Base-by-base conservation (phyloP, 225 moss, liverwort and hornwort species). In the Lunularia cruciata region DNA sequence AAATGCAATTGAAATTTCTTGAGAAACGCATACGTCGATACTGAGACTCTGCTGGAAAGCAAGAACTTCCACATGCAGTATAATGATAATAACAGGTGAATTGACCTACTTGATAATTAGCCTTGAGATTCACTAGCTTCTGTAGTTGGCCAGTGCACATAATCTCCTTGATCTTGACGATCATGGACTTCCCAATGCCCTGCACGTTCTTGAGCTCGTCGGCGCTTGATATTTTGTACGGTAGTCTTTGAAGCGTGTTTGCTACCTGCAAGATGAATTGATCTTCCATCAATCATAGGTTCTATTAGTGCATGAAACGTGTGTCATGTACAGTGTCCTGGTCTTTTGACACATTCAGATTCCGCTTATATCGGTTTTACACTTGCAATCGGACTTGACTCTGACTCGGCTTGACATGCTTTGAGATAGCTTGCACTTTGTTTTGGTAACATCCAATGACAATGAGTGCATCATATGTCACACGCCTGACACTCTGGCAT, bases 101-200 rank as follows among this genome's bases (percentile, higher is more conserved):
- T 27, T 10, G 12, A 35, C 68, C 68, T 68, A 78, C 78, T 62
- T 78, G 60, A 43, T 9, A 34, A 32, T 68, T 42, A 25, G 78
- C 60, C 57, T 73, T 68, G 59, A 78, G 78, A 60, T 47, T 78
- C 54, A 15, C 61, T 20, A 80, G 72, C 61, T 80, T 80, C 8
- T 80, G 59, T 67, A 80, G 67, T 28, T 65, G 64, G 31, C 80
- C 80, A 26, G 80, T 72, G n/a, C 42, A 54, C 38, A 80, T 20
- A 37, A 80, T 80, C 74, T 80, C 80, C 53, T 72, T 59, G 35
- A 80, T 51, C 56, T 80, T 80, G 1, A 53, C 20, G 6, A 75
- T 38, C 55, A 73, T 72, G 43, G 80, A 68, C 53, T 57, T 80
- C 33, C 80, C 80, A 28, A 80, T 43, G 15, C 80, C 80, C 43